Conservation (phyloP, 768 basidiomycete genomes). For the Lanmaoa rubissima region DNA sequence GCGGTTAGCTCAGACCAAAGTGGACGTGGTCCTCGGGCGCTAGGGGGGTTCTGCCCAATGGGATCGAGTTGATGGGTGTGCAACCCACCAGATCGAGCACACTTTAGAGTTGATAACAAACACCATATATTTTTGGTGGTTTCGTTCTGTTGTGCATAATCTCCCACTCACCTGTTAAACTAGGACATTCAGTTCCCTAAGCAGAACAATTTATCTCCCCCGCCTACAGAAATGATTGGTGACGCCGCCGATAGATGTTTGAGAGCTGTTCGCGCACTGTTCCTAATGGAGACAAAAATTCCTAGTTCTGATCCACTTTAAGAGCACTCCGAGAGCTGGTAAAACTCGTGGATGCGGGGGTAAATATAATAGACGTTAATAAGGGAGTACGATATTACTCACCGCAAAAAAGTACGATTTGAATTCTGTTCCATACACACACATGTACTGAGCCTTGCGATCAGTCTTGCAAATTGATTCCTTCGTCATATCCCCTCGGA, state of each 20-base stretch:
- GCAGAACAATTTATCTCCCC: not conserved
- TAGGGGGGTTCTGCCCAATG: too few relatives aligned
- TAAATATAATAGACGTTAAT: too few relatives aligned
- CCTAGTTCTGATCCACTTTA: not conserved
- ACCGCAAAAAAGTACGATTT: not conserved
- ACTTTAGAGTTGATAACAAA: too few relatives aligned
- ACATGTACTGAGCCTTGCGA: not conserved
- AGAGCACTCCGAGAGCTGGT: not conserved
- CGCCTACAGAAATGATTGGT: not conserved
- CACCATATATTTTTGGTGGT: too few relatives aligned
- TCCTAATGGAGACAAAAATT: not conserved
- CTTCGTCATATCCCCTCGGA: not conserved
- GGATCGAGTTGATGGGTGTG: too few relatives aligned
- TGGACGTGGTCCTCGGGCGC: too few relatives aligned
- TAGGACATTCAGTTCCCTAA: not conserved
- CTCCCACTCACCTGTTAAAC: too few relatives aligned
- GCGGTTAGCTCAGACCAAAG: too few relatives aligned
- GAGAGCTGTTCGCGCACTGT: not conserved
- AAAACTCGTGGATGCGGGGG: not conserved
- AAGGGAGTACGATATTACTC: not conserved
- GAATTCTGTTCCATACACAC: not conserved
- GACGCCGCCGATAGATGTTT: not conserved
- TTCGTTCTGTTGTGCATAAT: too few relatives aligned
- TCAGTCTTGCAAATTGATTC: not conserved
- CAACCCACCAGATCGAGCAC: too few relatives aligned